These are phyloP conservation scores for Apiotrichum laibachii DNA, from an alignment of 1,284 basidiomycete genomes.

Conservation along the genomic window DNA sequence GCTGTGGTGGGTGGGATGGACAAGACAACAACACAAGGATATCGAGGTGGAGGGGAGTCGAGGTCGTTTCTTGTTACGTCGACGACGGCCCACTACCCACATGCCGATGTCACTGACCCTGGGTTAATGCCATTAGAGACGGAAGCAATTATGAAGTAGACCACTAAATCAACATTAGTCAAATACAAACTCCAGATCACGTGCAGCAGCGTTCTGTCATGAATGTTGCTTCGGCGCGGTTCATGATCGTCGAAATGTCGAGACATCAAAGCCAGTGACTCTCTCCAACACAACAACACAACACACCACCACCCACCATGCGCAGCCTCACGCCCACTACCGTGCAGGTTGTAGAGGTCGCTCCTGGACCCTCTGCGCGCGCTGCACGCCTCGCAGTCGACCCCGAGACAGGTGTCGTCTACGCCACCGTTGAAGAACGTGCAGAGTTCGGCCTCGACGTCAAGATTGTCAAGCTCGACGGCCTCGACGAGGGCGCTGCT, in stretches of 20 bases:
- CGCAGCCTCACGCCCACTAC: conserved; percentile 31
- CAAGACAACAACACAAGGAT: background rate
- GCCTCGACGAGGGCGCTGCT: conserved; percentile 16
- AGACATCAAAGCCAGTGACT: no score
- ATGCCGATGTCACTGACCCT: background rate
- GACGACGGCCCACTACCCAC: background rate
- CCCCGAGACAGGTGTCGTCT: conserved; percentile 64
- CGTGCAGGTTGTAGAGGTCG: conserved; percentile 15
- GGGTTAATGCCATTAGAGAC: background rate
- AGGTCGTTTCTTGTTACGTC: background rate
- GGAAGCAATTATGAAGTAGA: background rate
- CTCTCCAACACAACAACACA: no score
- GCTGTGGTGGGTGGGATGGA: background rate
- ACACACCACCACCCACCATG: conserved; percentile 18
- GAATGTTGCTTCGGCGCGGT: no score
- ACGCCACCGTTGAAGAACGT: conserved; percentile 57
- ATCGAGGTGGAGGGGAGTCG: background rate
- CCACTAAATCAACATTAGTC: no score
- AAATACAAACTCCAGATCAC: background rate
- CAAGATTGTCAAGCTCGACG: conserved; percentile 59
- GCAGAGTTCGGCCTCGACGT: conserved; percentile 61
- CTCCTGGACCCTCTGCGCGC: background rate
- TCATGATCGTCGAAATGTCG: no score
- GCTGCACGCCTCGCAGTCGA: conserved; percentile 54
- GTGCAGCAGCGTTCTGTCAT: background rate